These are phyloP conservation scores for Coprinopsis cinerea DNA, from an alignment of 768 basidiomycete genomes.

Conservation along the genomic window DNA sequence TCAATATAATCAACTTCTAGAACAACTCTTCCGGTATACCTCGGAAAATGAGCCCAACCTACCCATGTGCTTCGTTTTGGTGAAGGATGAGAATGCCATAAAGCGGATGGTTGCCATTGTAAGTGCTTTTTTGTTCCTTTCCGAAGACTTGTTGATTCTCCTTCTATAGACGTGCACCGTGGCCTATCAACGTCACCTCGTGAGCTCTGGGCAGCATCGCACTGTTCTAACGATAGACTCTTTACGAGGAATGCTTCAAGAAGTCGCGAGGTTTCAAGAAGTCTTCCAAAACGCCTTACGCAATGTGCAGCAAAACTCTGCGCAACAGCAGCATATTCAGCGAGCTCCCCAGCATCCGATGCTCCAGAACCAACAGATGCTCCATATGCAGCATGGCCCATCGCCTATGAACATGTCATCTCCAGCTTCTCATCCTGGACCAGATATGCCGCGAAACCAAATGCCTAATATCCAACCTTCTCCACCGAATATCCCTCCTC, in stretches of 20 bases:
- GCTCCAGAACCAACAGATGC: conserved; percentile 15
- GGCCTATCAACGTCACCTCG: conserved; percentile 35
- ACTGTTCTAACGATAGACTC: conserved; percentile 32
- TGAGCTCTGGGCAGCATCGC: conserved; percentile 33
- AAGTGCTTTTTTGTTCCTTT: conserved; percentile 19
- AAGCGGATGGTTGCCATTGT: conserved; percentile 52
- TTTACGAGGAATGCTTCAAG: conserved; percentile 39
- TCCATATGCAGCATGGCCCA: conserved; percentile 8
- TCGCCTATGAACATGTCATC: not conserved
- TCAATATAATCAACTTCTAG: conserved; percentile 47
- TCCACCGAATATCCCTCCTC: conserved; percentile 9
- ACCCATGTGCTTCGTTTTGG: conserved; percentile 36
- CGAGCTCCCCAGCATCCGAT: conserved; percentile 8
- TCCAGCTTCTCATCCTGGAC: not conserved
- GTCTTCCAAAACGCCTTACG: conserved; percentile 27
- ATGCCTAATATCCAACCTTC: conserved; percentile 9
- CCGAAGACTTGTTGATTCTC: conserved; percentile 6
- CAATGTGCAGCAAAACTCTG: conserved; percentile 13
- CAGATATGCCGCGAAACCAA: conserved; percentile 1
- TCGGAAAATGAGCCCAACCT: conserved; percentile 48
- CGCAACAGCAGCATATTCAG: conserved; percentile 8
- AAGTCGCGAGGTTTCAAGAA: conserved; percentile 37
- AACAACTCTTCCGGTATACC: conserved; percentile 39
- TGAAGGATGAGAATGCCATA: conserved; percentile 43
- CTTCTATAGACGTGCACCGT: conserved; percentile 37